phyloP scores from a whole-genome alignment of 352 stramenopile species.

The Peronospora farinosa region DNA sequence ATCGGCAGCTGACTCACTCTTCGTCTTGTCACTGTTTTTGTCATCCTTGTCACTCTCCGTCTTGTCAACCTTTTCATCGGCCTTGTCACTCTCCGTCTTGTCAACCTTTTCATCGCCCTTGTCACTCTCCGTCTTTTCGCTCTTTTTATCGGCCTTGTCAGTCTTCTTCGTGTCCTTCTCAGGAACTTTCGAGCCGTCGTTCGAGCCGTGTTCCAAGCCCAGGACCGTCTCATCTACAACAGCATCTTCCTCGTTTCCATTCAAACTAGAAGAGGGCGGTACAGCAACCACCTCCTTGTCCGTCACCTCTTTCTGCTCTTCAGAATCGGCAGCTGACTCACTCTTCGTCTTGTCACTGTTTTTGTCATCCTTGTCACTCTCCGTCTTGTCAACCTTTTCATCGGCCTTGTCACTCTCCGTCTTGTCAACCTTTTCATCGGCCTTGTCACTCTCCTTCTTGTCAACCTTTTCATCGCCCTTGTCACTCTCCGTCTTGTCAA shows the following conservation, averaged over 20 bases:
- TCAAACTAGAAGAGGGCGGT: no score
- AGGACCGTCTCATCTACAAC: not conserved
- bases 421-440: constrained; percentile 9
- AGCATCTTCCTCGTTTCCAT: constrained; percentile 14
- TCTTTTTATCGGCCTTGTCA: constrained; percentile 2
- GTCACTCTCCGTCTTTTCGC: constrained; percentile 3
- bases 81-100: constrained; percentile 7
- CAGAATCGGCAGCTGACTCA: no score
- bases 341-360: constrained; percentile 3
- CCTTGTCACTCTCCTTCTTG: constrained; percentile 6
- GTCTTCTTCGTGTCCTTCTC: constrained; percentile 6
- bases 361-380: not conserved
- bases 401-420: not conserved
- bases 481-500: constrained; percentile 2
- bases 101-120: no score
- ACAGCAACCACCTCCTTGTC: no score
- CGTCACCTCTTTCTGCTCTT: no score
- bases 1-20: no score
- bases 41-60: constrained; percentile 6
- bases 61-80: constrained; percentile 8
- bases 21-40: constrained; percentile 7
- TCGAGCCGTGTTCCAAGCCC: constrained; percentile 17
- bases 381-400: constrained; percentile 1
- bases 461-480: constrained; percentile 3
- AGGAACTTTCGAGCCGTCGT: not conserved